phyloP scores from a whole-genome alignment of 192 early-diverging fungal species.

The Mortierella antarctica region DNA sequence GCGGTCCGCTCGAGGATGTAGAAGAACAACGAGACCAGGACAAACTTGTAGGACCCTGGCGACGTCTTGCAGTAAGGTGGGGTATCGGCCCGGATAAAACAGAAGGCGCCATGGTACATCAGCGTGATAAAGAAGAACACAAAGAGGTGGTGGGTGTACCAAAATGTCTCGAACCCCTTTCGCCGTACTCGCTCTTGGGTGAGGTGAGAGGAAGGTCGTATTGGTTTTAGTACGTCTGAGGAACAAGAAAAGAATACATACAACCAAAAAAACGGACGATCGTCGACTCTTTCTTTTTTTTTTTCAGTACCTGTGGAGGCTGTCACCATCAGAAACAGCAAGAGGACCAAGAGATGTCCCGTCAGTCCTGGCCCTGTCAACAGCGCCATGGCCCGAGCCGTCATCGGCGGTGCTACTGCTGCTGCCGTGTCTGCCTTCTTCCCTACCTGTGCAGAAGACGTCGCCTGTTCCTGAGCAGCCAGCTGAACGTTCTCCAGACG shows the following conservation, averaged over 20 bases:
- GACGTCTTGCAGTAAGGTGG: slow-evolving; percentile 77
- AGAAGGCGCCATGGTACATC: slow-evolving; percentile 86
- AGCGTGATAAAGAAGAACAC: slow-evolving; percentile 84
- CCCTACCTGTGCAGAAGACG: background rate
- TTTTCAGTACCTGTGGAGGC: slow-evolving; percentile 67
- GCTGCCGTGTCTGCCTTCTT: slow-evolving; percentile 18
- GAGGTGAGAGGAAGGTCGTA: background rate
- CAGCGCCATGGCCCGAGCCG: slow-evolving; percentile 63
- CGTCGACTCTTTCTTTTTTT: background rate
- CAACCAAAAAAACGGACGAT: slow-evolving; percentile 51
- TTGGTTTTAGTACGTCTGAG: background rate
- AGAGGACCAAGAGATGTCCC: slow-evolving; percentile 78
- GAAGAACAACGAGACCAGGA: slow-evolving; percentile 70
- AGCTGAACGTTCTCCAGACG: slow-evolving; percentile 49
- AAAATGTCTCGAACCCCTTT: slow-evolving; percentile 84
- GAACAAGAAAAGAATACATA: background rate
- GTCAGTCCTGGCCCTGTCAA: slow-evolving; percentile 82
- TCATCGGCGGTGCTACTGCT: slow-evolving; percentile 7
- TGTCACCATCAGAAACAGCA: slow-evolving; percentile 83
- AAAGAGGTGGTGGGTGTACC: slow-evolving; percentile 90
- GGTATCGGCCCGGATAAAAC: slow-evolving; percentile 77
- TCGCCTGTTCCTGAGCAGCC: background rate
- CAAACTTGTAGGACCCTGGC: slow-evolving; percentile 86
- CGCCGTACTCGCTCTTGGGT: slow-evolving; percentile 49
- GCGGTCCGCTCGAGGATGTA: slow-evolving; percentile 80